phyloP scores from a whole-genome alignment of 2,329 filamentous ascomycete genomes.

The Hypoxylon sp. region DNA sequence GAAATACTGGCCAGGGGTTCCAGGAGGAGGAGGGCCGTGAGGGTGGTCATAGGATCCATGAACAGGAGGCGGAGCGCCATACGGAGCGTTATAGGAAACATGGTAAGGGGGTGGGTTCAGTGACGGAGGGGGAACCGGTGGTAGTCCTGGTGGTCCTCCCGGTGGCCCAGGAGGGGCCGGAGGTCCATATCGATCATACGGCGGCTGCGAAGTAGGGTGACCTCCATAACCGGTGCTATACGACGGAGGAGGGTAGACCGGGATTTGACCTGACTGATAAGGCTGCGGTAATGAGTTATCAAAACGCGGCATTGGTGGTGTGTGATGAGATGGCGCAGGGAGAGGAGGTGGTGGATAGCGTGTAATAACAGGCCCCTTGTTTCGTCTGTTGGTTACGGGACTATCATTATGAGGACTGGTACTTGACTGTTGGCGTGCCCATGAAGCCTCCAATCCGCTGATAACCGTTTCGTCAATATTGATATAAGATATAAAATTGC shows the following conservation, averaged over 20 bases:
- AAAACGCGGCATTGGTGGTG: slow-evolving; percentile 34
- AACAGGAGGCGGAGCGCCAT: slow-evolving; percentile 27
- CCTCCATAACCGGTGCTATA: slow-evolving; percentile 25
- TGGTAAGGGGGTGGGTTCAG: slow-evolving; percentile 34
- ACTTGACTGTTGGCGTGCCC: slow-evolving; percentile 45
- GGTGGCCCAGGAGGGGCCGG: slow-evolving; percentile 24
- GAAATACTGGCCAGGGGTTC: slow-evolving; percentile 29
- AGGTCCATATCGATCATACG: slow-evolving; percentile 39
- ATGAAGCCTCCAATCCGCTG: slow-evolving; percentile 51
- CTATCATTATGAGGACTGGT: slow-evolving; percentile 42
- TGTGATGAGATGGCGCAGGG: slow-evolving; percentile 36
- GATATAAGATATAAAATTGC: slow-evolving; percentile 4
- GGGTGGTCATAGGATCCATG: slow-evolving; percentile 36
- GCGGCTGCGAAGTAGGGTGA: slow-evolving; percentile 30
- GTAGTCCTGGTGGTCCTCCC: slow-evolving; percentile 26
- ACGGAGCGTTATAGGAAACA: slow-evolving; percentile 20
- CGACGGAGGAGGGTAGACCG: slow-evolving; percentile 38
- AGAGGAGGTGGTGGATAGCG: slow-evolving; percentile 48
- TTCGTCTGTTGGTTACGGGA: slow-evolving; percentile 40
- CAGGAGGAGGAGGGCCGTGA: slow-evolving; percentile 31
- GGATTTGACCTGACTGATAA: slow-evolving; percentile 35
- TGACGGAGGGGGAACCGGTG: slow-evolving; percentile 28
- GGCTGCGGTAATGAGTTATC: slow-evolving; percentile 36
- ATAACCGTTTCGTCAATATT: slow-evolving; percentile 24
- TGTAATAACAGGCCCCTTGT: slow-evolving; percentile 50